These are phyloP conservation scores for Alternaria sp. DNA, from an alignment of 2,329 filamentous ascomycete genomes.

Conservation along the genomic window DNA sequence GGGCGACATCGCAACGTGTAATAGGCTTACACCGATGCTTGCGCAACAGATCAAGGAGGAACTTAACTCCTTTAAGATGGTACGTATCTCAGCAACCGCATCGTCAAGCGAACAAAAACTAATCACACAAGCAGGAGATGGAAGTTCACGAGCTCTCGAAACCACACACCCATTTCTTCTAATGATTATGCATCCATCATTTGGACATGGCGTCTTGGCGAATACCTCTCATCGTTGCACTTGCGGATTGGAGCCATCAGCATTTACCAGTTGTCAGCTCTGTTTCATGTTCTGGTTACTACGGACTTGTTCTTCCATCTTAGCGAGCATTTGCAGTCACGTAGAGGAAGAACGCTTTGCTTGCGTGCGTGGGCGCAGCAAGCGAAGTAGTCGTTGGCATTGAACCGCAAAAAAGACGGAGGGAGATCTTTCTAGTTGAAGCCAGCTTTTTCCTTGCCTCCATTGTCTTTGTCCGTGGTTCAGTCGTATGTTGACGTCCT, in stretches of 20 bases:
- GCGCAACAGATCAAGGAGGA: slow-evolving; percentile 99
- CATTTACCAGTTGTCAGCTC: slow-evolving; percentile 53
- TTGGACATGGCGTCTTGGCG: slow-evolving; percentile 54
- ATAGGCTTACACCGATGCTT: slow-evolving; percentile 93
- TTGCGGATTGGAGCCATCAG: slow-evolving; percentile 49
- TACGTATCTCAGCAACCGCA: slow-evolving; percentile 54
- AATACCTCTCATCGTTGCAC: slow-evolving; percentile 46
- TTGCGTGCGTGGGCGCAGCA: slow-evolving; percentile 29
- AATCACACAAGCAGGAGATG: slow-evolving; percentile 80
- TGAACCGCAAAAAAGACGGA: slow-evolving; percentile 30
- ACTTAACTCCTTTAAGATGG: slow-evolving; percentile 99
- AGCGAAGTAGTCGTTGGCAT: slow-evolving; percentile 29
- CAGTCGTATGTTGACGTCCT: slow-evolving; percentile 32
- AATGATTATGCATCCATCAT: slow-evolving; percentile 60
- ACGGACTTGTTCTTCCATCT: slow-evolving; percentile 51
- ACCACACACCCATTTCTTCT: slow-evolving; percentile 99
- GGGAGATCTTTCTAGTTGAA: slow-evolving; percentile 32
- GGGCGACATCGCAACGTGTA: slow-evolving; percentile 96
- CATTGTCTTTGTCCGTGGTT: slow-evolving; percentile 37
- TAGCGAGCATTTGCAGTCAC: slow-evolving; percentile 52
- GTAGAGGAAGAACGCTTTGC: slow-evolving; percentile 39
- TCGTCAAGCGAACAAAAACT: slow-evolving; percentile 41
- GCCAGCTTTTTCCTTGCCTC: slow-evolving; percentile 39
- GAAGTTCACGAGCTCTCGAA: slow-evolving; percentile 99
- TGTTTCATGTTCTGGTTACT: slow-evolving; percentile 53